phyloP scores from a whole-genome alignment of 495 filamentous ascomycete species.

The Articulospora tetracladia region DNA sequence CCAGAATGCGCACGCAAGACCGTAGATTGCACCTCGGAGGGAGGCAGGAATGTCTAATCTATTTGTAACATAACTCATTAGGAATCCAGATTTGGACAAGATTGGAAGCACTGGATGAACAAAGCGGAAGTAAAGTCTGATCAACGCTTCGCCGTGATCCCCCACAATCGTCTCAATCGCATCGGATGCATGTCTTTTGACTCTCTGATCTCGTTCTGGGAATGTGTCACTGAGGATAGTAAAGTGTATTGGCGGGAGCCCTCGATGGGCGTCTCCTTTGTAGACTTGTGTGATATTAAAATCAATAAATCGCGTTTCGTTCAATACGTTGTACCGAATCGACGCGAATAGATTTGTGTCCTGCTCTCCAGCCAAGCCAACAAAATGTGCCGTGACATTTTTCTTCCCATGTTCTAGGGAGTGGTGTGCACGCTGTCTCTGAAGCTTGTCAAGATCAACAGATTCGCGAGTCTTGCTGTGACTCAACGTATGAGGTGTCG shows the following conservation, averaged over 20 bases:
- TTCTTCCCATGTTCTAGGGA: conserved; percentile 19
- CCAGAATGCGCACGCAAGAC: conserved; percentile 23
- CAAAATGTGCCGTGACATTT: conserved; percentile 21
- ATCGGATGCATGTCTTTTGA: conserved; percentile 19
- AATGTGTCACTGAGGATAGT: conserved; percentile 19
- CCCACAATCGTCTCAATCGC: conserved; percentile 18
- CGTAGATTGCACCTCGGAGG: conserved; percentile 21
- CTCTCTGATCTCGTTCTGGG: conserved; percentile 18
- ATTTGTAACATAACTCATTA: conserved; percentile 10
- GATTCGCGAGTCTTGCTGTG: background rate
- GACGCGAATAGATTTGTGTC: conserved; percentile 21
- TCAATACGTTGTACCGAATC: conserved; percentile 24
- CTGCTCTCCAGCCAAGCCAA: conserved; percentile 23
- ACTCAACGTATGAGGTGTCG: background rate
- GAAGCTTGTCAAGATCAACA: background rate
- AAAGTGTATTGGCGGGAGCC: conserved; percentile 21
- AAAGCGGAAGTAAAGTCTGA: conserved; percentile 23
- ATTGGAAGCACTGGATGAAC: conserved; percentile 21
- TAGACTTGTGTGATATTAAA: conserved; percentile 20
- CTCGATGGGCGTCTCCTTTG: conserved; percentile 4
- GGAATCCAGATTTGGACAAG: conserved; percentile 18
- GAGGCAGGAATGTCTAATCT: conserved; percentile 20
- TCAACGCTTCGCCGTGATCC: conserved; percentile 12
- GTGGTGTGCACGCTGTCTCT: background rate
- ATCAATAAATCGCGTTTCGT: conserved; percentile 20